Evolutionary conservation across 495 filamentous ascomycete species (phyloP).

Genomic region (Hypoxylon perforatum): DNA sequence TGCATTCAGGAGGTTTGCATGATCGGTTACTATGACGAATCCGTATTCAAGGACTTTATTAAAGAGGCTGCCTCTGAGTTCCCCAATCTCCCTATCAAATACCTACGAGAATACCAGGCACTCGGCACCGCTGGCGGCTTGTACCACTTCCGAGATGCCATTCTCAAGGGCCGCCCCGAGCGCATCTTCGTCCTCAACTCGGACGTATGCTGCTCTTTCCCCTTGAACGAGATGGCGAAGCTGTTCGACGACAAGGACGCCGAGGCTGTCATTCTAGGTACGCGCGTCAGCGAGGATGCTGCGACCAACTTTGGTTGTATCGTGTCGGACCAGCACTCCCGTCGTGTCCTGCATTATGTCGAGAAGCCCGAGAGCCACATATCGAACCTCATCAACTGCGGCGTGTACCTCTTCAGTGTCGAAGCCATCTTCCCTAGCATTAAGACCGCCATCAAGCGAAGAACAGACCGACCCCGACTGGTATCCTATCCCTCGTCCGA

Average conservation of each 20-base stretch:
- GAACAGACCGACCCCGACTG: conserved; percentile 88
- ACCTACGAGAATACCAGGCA: conserved; percentile 97
- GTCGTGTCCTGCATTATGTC: conserved; percentile 97
- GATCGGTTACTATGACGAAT: conserved; percentile 98
- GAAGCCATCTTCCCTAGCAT: conserved; percentile 98
- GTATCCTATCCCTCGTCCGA: conserved; percentile 95
- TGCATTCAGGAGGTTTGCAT: conserved; percentile 95
- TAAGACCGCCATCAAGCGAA: conserved; percentile 93
- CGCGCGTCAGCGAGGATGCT: conserved; percentile 88
- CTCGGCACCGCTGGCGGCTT: conserved; percentile 95
- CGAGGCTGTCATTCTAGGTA: conserved; percentile 97
- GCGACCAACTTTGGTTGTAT: conserved; percentile 98
- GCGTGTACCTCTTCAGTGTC: conserved; percentile 96
- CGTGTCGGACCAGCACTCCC: conserved; percentile 93
- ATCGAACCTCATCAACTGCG: conserved; percentile 99
- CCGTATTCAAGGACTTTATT: conserved; percentile 97
- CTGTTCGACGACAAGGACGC: conserved; percentile 95
- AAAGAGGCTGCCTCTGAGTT: conserved; percentile 87
- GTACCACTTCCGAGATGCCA: conserved; percentile 99
- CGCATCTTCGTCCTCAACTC: conserved; percentile 97
- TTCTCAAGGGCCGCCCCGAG: conserved; percentile 94
- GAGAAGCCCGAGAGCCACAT: conserved; percentile 99
- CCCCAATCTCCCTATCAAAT: conserved; percentile 90
- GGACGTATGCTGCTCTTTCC: conserved; percentile 99
- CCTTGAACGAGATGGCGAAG: conserved; percentile 91